Evolutionary conservation across 768 basidiomycete species (phyloP).

Genomic region (Sistotremastrum suecicum): DNA sequence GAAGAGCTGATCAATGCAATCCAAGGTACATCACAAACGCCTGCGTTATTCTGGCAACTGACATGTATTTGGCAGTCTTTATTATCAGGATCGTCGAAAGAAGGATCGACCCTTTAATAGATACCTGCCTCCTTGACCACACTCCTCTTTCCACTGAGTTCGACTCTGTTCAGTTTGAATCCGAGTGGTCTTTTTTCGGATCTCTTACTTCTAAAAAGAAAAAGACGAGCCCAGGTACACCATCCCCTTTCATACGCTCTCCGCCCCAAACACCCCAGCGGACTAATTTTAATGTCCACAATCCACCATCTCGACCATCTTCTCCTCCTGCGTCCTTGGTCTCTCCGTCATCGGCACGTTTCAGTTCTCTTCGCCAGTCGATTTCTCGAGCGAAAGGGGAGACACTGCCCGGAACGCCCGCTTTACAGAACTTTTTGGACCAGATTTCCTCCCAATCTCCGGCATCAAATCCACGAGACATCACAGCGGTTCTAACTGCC

Average conservation of each 20-base stretch:
- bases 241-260: constrained; percentile 8
- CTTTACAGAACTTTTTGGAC: constrained; percentile 36
- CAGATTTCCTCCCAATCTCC: constrained; percentile 31
- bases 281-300: constrained; percentile 33
- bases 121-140: constrained; percentile 71
- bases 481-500: constrained; percentile 73
- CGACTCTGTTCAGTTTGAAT: constrained; percentile 82
- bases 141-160: constrained; percentile 65
- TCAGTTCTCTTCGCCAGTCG: constrained; percentile 57
- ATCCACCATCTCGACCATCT: constrained; percentile 40
- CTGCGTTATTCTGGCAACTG: neutral
- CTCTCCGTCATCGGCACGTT: constrained; percentile 29
- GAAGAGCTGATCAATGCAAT: constrained; percentile 92
- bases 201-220: constrained; percentile 48
- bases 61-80: constrained; percentile 46
- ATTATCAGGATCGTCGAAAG: constrained; percentile 87
- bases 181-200: constrained; percentile 88
- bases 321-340: constrained; percentile 29
- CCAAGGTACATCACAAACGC: constrained; percentile 44
- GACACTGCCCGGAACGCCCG: constrained; percentile 26
- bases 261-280: constrained; percentile 17
- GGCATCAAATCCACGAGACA: constrained; percentile 26
- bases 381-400: constrained; percentile 34
- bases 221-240: constrained; percentile 24
- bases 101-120: constrained; percentile 75